These are phyloP conservation scores for Blepharisma stoltei DNA, from an alignment of 73 alveolate genomes.

Conservation along the genomic window DNA sequence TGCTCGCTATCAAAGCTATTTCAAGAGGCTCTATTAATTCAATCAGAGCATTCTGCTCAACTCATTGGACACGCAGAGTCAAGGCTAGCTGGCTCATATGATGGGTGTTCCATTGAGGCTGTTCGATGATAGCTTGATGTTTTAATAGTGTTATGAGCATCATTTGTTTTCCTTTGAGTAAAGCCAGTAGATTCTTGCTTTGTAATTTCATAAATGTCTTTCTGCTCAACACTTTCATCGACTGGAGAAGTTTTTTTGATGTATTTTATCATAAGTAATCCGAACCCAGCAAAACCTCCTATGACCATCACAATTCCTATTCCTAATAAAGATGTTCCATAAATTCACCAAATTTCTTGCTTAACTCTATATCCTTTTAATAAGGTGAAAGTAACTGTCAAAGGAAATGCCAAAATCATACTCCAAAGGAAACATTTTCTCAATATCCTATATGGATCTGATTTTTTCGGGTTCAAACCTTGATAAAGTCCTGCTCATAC, in stretches of 20 bases:
- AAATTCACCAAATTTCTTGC: not conserved
- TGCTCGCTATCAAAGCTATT: too few relatives aligned
- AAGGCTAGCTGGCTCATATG: too few relatives aligned
- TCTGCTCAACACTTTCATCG: not conserved
- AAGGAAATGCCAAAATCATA: constrained; percentile 19
- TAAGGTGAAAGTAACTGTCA: not conserved
- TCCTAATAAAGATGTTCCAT: not conserved
- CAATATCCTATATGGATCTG: constrained; percentile 14
- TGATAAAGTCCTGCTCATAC: constrained; percentile 26
- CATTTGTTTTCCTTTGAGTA: not conserved
- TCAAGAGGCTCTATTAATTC: too few relatives aligned
- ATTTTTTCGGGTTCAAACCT: constrained; percentile 9
- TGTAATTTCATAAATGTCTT: not conserved
- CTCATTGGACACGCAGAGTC: too few relatives aligned
- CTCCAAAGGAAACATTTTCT: not conserved
- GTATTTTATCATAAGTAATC: not conserved
- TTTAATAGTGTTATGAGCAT: too few relatives aligned
- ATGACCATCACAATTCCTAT: not conserved
- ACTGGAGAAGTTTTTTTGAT: not conserved
- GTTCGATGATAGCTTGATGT: too few relatives aligned
- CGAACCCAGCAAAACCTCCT: not conserved
- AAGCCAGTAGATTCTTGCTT: not conserved
- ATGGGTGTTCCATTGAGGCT: too few relatives aligned
- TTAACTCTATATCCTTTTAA: not conserved
- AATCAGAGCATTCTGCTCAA: too few relatives aligned